Base-by-base conservation (phyloP, 2,329 filamentous ascomycete species). In the Diaporthe citri region DNA sequence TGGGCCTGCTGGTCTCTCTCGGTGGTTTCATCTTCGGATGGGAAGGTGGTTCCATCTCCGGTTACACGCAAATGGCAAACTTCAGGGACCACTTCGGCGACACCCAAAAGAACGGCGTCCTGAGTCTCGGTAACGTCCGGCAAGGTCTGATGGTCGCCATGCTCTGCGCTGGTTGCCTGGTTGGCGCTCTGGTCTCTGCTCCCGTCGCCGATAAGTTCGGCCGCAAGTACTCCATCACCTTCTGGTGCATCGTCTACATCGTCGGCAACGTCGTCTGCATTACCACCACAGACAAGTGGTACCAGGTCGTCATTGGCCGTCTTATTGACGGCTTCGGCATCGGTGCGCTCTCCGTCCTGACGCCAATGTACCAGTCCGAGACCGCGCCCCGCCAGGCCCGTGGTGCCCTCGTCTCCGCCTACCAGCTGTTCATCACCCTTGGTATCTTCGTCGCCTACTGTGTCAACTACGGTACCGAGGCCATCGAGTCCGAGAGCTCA, bases 361-460 rank as follows among this genome's bases (percentile, higher is more conserved):
- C 93, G 2, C 91, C 92, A 74, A 91, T 93, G 87, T 93, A 91
- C 82, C 91, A 93, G 82, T 89, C 89, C 55, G 92, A 93, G 80
- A 90, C 87, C 71, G 87, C 90, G 2, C 92, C 92, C 5, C 86
- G 87, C 25, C 87, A 90, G 78, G 91, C 93, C 76, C 82, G 82
- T 76, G 82, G 82, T 71, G 82, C 82, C 60, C 78, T 84, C 73
- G 78, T 82, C 39, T 78, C 79, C 34, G 80, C 80, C 43, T 81
- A 81, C 79, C 80, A 81, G 71, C 80, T 81, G 77, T 81, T 80
- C 79, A 81, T 81, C 76, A 81, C 80, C 75, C 80, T 81, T 57
- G 75, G 75, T 25, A 76, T 76, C 75, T 73, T 76, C 8, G 73
- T 75, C 25, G n/a, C 75, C 12, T 76, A 76, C 75, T 92, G 0